These are phyloP conservation scores for Onygenales sp. DNA, from an alignment of 2,329 filamentous ascomycete species.

Conservation along the genomic window DNA sequence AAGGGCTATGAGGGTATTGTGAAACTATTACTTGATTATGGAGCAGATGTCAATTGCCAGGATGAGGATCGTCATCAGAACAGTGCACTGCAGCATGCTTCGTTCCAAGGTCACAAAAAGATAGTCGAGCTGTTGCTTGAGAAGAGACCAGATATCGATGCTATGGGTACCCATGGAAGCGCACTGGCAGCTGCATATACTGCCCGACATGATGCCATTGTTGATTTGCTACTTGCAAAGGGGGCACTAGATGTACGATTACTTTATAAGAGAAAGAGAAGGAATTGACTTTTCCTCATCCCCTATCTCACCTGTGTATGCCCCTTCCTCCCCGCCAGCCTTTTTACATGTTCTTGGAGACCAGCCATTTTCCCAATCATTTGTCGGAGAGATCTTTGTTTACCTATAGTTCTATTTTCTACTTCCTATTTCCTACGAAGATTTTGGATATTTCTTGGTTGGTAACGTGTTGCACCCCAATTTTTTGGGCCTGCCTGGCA, in stretches of 20 bases:
- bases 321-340: too few relatives aligned
- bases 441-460: too few relatives aligned
- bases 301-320: too few relatives aligned
- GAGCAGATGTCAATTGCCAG: neutral
- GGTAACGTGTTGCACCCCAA: too few relatives aligned
- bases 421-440: too few relatives aligned
- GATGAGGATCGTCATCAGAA: neutral
- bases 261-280: neutral
- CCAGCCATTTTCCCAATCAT: too few relatives aligned
- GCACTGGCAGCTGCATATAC: neutral
- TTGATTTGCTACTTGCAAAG: neutral
- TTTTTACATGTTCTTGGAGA: too few relatives aligned
- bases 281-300: neutral
- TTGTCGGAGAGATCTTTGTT: too few relatives aligned
- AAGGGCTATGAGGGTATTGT: neutral
- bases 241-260: neutral
- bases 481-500: too few relatives aligned
- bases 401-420: too few relatives aligned
- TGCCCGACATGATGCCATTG: neutral
- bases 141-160: neutral
- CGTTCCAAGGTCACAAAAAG: slow-evolving; percentile 1
- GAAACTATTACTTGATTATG: neutral
- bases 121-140: slow-evolving; percentile 9
- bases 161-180: too few relatives aligned
- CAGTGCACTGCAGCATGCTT: slow-evolving; percentile 7